phyloP scores from a whole-genome alignment of 1,284 basidiomycete genomes.

The Wallemia mellicola region DNA sequence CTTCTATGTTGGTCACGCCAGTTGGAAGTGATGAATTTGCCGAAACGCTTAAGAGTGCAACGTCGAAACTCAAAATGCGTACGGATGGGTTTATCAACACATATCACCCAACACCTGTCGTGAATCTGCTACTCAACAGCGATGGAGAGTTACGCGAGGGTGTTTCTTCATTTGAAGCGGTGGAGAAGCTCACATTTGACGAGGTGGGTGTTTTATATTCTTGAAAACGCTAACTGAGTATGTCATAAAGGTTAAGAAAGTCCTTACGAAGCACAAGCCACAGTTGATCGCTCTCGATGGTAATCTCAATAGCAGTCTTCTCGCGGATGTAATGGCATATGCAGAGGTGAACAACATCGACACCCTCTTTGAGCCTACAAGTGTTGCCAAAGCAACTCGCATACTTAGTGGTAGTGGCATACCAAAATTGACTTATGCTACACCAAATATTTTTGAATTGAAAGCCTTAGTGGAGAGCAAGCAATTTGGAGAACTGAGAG shows the following conservation, averaged over 20 bases:
- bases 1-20: not conserved
- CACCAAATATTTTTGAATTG: not conserved
- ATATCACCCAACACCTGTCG: not conserved
- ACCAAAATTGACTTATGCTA: not conserved
- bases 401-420: not conserved
- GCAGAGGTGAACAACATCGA: not conserved
- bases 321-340: not conserved
- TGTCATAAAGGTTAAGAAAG: not conserved
- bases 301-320: not conserved
- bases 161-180: not conserved
- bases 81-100: not conserved
- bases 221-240: too few species aligned
- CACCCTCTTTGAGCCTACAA: not conserved
- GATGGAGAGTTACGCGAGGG: not conserved
- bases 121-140: not conserved
- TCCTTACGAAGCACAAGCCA: not conserved
- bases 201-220: not conserved
- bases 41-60: not conserved
- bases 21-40: not conserved
- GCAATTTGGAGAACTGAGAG: not conserved
- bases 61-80: not conserved
- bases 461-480: not conserved
- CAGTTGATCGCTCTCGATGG: not conserved
- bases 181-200: not conserved
- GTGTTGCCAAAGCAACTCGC: not conserved